Evolutionary conservation across 208 protist genomes (phyloP), one percentile per base, ranked within the genome.

Genomic region (Tritrichomonas musculus): DNA sequence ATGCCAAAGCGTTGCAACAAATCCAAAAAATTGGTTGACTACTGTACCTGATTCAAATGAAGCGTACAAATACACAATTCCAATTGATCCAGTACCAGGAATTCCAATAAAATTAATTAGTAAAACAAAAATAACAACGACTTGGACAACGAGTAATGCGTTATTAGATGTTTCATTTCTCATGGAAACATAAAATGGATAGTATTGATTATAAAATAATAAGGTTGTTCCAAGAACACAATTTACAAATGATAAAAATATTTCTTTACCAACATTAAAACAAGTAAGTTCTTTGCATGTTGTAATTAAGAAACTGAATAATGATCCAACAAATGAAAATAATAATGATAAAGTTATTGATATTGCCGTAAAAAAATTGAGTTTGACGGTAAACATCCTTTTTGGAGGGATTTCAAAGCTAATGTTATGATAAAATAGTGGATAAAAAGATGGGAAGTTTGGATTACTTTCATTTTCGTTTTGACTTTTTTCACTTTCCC

Each of bases 141-240:
- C 11, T 69, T 69, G 64, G 3, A 69, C 64, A 22, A 60, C 17
- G 53, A 60, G 5, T 60, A 60, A 60, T 22, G 5, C 11, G 17
- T 60, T 60, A 60, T 60, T 60, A 20, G 47, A 57, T 57, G 2
- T 57, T 53, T 49, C 47, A 39, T 88, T 36, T 57, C 77, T 53
- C 47, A 57, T 13, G 25, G 41, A n/a, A 39, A 60, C n/a, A 30
- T 88, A 88, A 53, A 88, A 88, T 39, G 39, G 39, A 88, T 88
- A 88, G 57, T 88, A 88, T 88, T 88, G 41, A n/a, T 33, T 57
- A 57, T 88, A 88, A 88, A 88, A 88, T 17, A 88, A 33, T 5
- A 57, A 20, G 36, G 30, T n/a, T 57, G 77, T 25, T 8, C 14
- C 30, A 14, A 88, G 33, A 88, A 88, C 20, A 11, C 13, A 57